phyloP scores from a whole-genome alignment of 495 filamentous ascomycete genomes.

The Hypoxylon subgilvum region DNA sequence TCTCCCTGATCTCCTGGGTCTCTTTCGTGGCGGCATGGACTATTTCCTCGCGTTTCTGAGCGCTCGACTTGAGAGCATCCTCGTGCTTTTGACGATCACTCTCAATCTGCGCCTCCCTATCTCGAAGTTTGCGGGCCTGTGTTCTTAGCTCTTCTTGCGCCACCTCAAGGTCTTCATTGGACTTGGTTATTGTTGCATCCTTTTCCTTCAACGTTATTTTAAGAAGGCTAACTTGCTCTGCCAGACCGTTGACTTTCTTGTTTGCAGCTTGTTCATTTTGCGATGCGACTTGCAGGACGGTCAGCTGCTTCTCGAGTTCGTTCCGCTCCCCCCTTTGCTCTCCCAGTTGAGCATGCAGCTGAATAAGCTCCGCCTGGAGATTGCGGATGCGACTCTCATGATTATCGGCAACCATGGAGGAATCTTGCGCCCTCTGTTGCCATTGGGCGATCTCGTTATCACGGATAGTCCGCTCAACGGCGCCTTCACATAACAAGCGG shows the following conservation, averaged over 20 bases:
- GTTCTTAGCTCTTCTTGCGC: constrained; percentile 27
- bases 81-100: constrained; percentile 17
- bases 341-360: constrained; percentile 16
- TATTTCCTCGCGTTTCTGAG: constrained; percentile 30
- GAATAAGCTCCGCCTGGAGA: constrained; percentile 34
- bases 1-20: constrained; percentile 12
- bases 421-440: constrained; percentile 21
- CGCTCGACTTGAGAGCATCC: constrained; percentile 13
- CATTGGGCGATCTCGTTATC: constrained; percentile 17
- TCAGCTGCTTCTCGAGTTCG: constrained; percentile 4
- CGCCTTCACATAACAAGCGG: constrained; percentile 15
- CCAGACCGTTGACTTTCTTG: constrained; percentile 6
- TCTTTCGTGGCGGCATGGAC: constrained; percentile 21
- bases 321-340: constrained; percentile 24
- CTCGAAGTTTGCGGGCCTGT: constrained; percentile 12
- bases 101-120: constrained; percentile 18
- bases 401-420: constrained; percentile 18
- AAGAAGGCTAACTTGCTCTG: constrained; percentile 11
- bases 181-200: constrained; percentile 3
- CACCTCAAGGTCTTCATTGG: constrained; percentile 22
- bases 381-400: constrained; percentile 23
- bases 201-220: constrained; percentile 22
- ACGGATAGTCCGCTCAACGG: neutral
- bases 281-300: neutral
- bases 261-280: constrained; percentile 10